phyloP scores from a whole-genome alignment of 2,329 filamentous ascomycete species.

The Zarea fungicola region DNA sequence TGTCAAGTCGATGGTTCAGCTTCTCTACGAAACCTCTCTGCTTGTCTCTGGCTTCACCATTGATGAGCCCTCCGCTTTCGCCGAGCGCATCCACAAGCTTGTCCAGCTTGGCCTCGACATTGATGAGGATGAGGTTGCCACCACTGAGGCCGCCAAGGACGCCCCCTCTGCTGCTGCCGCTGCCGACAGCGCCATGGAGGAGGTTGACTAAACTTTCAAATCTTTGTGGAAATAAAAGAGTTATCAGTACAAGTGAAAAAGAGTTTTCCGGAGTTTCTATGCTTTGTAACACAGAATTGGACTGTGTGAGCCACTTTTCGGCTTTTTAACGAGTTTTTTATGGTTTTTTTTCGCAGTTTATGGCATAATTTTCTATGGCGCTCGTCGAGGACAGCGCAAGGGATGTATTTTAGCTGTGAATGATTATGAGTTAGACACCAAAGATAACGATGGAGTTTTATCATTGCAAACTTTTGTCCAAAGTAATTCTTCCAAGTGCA shows the following conservation, averaged over 20 bases:
- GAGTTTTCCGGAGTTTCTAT: slow-evolving; percentile 39
- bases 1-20: slow-evolving; percentile 97
- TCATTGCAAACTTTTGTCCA: too few species aligned
- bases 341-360: slow-evolving; percentile 25
- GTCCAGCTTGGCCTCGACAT: slow-evolving; percentile 97
- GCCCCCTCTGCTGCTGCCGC: slow-evolving; percentile 56
- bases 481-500: too few species aligned
- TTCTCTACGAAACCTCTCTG: slow-evolving; percentile 97
- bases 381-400: slow-evolving; percentile 20
- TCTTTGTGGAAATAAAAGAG: slow-evolving; percentile 24
- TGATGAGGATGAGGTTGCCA: slow-evolving; percentile 78
- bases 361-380: slow-evolving; percentile 31
- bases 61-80: slow-evolving; percentile 95
- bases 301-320: slow-evolving; percentile 26
- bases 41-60: slow-evolving; percentile 99
- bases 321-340: slow-evolving; percentile 28
- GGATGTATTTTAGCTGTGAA: slow-evolving; percentile 39
- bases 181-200: slow-evolving; percentile 97
- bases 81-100: slow-evolving; percentile 99
- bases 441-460: slow-evolving; percentile 23
- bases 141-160: slow-evolving; percentile 54
- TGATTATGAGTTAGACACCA: slow-evolving; percentile 37
- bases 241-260: slow-evolving; percentile 31
- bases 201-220: slow-evolving; percentile 76
- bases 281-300: slow-evolving; percentile 14